Evolutionary conservation across 345 rosid genomes (phyloP).

Genomic region (Salix brachista): DNA sequence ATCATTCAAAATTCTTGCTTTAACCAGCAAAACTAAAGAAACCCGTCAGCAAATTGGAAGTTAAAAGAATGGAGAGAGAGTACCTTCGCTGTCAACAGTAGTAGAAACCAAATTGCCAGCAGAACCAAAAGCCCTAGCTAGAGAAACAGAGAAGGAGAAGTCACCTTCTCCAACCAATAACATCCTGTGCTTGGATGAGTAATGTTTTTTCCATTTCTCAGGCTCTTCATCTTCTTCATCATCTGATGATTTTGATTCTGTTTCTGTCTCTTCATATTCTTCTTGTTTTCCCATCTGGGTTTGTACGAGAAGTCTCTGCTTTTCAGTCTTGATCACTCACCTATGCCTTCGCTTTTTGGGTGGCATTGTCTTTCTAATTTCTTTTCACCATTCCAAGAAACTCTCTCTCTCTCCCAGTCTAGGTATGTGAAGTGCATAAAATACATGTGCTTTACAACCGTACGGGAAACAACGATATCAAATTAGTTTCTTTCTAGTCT

Average conservation of each 20-base stretch:
- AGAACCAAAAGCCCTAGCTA: slow-evolving; percentile 53
- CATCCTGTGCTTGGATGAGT: slow-evolving; percentile 45
- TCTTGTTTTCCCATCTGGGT: not conserved
- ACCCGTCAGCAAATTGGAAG: not conserved
- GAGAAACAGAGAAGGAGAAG: slow-evolving; percentile 49
- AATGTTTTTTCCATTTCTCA: slow-evolving; percentile 39
- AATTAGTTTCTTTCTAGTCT: not conserved
- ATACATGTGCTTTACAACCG: not conserved
- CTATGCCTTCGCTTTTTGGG: not conserved
- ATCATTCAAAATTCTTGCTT: not conserved
- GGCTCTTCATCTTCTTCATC: not conserved
- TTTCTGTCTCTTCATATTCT: not conserved
- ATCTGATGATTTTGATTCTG: not conserved
- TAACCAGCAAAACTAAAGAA: not conserved
- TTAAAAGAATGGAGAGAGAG: not conserved
- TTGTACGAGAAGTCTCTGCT: not conserved
- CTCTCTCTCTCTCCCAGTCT: not conserved
- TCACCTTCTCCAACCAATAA: slow-evolving; percentile 62
- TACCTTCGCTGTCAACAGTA: slow-evolving; percentile 44
- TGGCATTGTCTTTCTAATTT: not conserved
- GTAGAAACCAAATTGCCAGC: slow-evolving; percentile 58
- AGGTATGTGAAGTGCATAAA: not conserved
- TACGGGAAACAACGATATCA: not conserved
- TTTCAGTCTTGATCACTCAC: not conserved
- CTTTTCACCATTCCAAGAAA: not conserved